Evolutionary conservation across 305 asterid genomes (phyloP).

Genomic region (Caryopteris hybrid): DNA sequence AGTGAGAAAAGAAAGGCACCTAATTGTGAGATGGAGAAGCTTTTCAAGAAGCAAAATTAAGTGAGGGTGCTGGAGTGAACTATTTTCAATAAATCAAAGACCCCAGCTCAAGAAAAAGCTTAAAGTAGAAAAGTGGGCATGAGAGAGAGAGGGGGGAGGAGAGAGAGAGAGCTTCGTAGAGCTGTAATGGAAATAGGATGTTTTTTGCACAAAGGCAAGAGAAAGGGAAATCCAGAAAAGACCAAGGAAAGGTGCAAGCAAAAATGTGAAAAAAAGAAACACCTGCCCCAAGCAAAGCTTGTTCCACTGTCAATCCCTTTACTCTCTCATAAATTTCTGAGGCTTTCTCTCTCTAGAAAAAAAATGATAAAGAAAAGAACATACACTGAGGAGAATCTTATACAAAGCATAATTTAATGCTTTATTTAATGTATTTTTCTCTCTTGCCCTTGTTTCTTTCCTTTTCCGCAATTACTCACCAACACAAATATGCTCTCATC

Average conservation of each 20-base stretch:
- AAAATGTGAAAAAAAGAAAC: slow-evolving; percentile 13
- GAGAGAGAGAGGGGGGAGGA: neutral
- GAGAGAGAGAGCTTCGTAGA: slow-evolving; percentile 5
- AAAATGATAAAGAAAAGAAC: slow-evolving; percentile 8
- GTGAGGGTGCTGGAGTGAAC: slow-evolving; percentile 31
- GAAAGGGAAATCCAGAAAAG: slow-evolving; percentile 19
- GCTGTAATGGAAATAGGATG: neutral
- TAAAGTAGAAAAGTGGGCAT: slow-evolving; percentile 24
- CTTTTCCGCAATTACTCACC: slow-evolving; percentile 21
- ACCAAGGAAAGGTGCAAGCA: slow-evolving; percentile 21
- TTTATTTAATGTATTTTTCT: slow-evolving; percentile 11
- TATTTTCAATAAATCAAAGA: slow-evolving; percentile 36
- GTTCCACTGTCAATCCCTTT: neutral
- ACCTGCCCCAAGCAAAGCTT: slow-evolving; percentile 19
- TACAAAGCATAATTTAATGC: slow-evolving; percentile 14
- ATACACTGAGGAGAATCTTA: slow-evolving; percentile 23
- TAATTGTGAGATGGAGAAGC: slow-evolving; percentile 24
- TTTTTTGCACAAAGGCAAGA: slow-evolving; percentile 17
- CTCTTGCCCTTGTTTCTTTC: slow-evolving; percentile 9
- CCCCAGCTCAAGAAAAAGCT: slow-evolving; percentile 41
- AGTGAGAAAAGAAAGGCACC: slow-evolving; percentile 23
- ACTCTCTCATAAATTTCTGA: neutral
- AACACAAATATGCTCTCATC: slow-evolving; percentile 19
- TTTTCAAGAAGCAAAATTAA: slow-evolving; percentile 33
- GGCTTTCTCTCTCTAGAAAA: neutral